phyloP scores from a whole-genome alignment of 257 asterid genomes.

The Capsicum chinense region DNA sequence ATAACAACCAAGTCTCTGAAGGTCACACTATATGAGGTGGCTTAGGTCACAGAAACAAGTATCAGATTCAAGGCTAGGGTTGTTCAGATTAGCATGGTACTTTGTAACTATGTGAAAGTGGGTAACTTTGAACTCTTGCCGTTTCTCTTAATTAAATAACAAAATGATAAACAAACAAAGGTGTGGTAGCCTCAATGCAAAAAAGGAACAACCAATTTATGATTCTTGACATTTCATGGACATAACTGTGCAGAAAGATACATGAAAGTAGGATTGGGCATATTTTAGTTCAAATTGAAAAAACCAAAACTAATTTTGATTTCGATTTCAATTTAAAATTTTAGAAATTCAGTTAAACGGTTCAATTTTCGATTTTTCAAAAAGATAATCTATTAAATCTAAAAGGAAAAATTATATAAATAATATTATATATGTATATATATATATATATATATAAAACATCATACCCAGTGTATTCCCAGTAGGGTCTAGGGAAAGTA shows the following conservation, averaged over 20 bases:
- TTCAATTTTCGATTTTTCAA: too few species aligned
- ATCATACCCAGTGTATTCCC: too few species aligned
- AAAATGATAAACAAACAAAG: neutral
- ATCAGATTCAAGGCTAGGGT: conserved; percentile 8
- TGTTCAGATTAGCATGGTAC: neutral
- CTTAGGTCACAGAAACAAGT: neutral
- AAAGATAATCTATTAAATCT: too few species aligned
- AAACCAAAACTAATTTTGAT: too few species aligned
- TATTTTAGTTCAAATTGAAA: too few species aligned
- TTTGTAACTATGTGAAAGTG: neutral
- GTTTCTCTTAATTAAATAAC: neutral
- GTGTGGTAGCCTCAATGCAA: conserved; percentile 12
- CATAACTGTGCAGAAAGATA: conserved; percentile 19
- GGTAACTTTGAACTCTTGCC: conserved; percentile 14
- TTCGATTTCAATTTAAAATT: too few species aligned
- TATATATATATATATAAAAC: too few species aligned
- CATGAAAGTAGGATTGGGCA: neutral
- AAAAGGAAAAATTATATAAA: too few species aligned
- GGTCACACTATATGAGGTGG: neutral
- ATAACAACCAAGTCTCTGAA: neutral
- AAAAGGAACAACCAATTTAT: neutral
- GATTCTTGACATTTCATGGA: conserved; percentile 14
- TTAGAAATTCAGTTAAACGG: too few species aligned
- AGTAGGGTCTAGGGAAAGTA: too few species aligned
- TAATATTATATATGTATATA: too few species aligned